Evolutionary conservation across 306 rosid species (phyloP).

Genomic region (Cicer pinnatifidum): DNA sequence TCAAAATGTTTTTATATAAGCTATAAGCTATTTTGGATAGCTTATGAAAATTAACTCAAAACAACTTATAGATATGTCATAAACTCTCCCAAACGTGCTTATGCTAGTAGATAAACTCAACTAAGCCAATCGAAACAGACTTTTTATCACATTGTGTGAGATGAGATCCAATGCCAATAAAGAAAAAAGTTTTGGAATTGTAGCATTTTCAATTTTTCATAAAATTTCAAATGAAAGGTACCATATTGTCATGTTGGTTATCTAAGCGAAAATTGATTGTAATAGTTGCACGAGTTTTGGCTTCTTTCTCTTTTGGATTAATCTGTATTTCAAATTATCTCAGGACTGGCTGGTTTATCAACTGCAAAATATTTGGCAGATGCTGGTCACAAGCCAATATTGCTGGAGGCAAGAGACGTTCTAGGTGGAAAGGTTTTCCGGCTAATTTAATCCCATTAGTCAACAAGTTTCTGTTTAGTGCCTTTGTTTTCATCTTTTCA

Average conservation of each 20-base stretch:
- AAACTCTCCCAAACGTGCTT: too few relatives aligned
- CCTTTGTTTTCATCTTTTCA: conserved; percentile 29
- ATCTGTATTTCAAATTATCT: conserved; percentile 38
- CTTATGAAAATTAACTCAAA: too few relatives aligned
- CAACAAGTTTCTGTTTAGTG: conserved; percentile 32
- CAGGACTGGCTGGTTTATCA: conserved; percentile 95
- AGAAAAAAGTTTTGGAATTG: background rate
- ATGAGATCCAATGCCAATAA: background rate
- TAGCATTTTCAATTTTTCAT: conserved; percentile 2
- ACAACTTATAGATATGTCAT: too few relatives aligned
- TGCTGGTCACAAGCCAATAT: conserved; percentile 92
- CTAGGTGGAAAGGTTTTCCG: conserved; percentile 93
- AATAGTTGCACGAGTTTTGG: background rate
- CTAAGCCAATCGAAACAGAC: too few relatives aligned
- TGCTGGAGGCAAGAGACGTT: conserved; percentile 94
- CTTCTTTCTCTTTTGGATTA: conserved; percentile 8
- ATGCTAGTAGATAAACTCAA: too few relatives aligned
- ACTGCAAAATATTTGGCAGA: conserved; percentile 97
- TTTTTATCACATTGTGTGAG: background rate
- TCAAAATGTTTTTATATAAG: too few relatives aligned
- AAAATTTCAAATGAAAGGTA: conserved; percentile 27
- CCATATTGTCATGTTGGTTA: conserved; percentile 19
- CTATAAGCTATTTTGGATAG: too few relatives aligned
- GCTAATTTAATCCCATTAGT: conserved; percentile 46
- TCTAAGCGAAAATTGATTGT: background rate